Evolutionary conservation across 31 red algal genomes (phyloP).

Genomic region (Endocladia muricata): DNA sequence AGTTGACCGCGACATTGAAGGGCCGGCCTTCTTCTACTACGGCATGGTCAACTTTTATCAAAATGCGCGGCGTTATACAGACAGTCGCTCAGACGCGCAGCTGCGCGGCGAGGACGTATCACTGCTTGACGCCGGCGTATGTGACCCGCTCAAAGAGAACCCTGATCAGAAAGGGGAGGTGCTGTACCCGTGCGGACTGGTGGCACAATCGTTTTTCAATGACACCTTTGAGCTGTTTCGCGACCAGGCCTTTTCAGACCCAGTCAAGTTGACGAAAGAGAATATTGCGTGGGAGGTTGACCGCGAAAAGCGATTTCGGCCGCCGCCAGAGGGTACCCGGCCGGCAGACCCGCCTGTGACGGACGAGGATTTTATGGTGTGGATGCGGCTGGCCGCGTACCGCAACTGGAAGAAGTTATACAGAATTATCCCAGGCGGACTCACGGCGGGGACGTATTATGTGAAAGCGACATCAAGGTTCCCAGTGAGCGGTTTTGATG

Average conservation of each 20-base stretch:
- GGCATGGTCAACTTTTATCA: slow-evolving; percentile 77
- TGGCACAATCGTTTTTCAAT: slow-evolving; percentile 81
- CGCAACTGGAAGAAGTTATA: slow-evolving; percentile 86
- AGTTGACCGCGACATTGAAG: slow-evolving; percentile 22
- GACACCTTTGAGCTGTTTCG: slow-evolving; percentile 60
- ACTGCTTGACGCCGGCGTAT: not conserved
- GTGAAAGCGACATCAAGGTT: slow-evolving; percentile 41
- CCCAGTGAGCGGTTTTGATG: slow-evolving; percentile 73
- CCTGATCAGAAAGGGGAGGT: not conserved
- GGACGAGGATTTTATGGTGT: slow-evolving; percentile 87
- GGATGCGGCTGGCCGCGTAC: slow-evolving; percentile 87
- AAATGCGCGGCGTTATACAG: slow-evolving; percentile 68
- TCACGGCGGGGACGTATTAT: slow-evolving; percentile 51
- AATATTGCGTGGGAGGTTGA: slow-evolving; percentile 80
- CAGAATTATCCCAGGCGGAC: slow-evolving; percentile 43
- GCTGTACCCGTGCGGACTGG: slow-evolving; percentile 78
- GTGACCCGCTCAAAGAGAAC: slow-evolving; percentile 4
- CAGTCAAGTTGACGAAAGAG: slow-evolving; percentile 5
- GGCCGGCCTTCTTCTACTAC: slow-evolving; percentile 79
- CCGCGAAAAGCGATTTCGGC: slow-evolving; percentile 38
- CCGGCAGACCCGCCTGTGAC: slow-evolving; percentile 53
- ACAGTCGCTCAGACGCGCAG: slow-evolving; percentile 40
- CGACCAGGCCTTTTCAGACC: slow-evolving; percentile 9
- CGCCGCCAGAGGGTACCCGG: not conserved
- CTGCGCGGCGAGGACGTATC: slow-evolving; percentile 31